These are phyloP conservation scores for Rhizopus sp. DNA, from an alignment of 371 early-diverging fungal genomes.

Conservation along the genomic window DNA sequence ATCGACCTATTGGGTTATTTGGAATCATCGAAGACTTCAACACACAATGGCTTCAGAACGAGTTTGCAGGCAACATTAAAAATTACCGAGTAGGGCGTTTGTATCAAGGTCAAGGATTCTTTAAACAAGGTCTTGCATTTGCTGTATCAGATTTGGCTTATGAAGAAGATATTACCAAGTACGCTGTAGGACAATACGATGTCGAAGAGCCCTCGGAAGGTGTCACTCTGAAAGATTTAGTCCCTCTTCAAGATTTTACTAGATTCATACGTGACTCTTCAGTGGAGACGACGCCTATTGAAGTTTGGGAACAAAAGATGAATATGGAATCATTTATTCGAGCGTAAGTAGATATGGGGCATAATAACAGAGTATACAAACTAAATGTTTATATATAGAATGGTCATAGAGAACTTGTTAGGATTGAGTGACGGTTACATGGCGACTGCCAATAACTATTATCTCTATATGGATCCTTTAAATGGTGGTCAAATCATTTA, in stretches of 20 bases:
- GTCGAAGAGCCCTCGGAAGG: slow-evolving; percentile 24
- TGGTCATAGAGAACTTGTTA: slow-evolving; percentile 32
- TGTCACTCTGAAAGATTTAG: not conserved
- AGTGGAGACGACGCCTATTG: slow-evolving; percentile 1
- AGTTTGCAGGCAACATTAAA: slow-evolving; percentile 30
- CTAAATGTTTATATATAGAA: not conserved
- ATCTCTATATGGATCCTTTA: slow-evolving; percentile 23
- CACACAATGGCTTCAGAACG: slow-evolving; percentile 34
- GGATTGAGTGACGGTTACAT: slow-evolving; percentile 40
- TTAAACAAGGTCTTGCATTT: slow-evolving; percentile 11
- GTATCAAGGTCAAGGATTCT: slow-evolving; percentile 23
- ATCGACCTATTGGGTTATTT: slow-evolving; percentile 31
- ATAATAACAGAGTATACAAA: not conserved
- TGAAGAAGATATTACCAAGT: slow-evolving; percentile 12
- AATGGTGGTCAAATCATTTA: slow-evolving; percentile 1
- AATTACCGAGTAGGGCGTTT: slow-evolving; percentile 29
- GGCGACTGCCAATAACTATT: slow-evolving; percentile 29
- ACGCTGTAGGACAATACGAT: slow-evolving; percentile 28
- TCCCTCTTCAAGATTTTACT: slow-evolving; percentile 13
- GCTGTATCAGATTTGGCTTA: slow-evolving; percentile 28
- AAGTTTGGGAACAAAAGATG: slow-evolving; percentile 26
- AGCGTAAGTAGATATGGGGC: slow-evolving; percentile 20
- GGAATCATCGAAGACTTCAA: slow-evolving; percentile 35
- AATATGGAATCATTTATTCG: slow-evolving; percentile 27
- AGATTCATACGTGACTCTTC: slow-evolving; percentile 8